Evolutionary conservation across 805 yeast species (phyloP).

Genomic region (Suhomyces pyralidae): DNA sequence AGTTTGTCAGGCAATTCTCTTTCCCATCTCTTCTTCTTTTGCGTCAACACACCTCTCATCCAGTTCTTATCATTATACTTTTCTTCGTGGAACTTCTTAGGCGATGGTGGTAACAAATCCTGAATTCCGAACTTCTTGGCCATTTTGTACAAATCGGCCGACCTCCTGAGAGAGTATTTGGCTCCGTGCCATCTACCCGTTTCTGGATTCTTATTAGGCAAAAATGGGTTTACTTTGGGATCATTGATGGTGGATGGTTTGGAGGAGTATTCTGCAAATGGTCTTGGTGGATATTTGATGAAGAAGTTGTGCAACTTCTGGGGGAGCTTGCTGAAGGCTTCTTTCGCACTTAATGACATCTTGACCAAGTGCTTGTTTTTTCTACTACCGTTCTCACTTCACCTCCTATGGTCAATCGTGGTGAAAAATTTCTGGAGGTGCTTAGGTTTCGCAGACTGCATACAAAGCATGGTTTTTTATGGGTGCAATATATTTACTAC

Average conservation of each 20-base stretch:
- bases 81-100: conserved; percentile 74
- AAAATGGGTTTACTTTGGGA: conserved; percentile 77
- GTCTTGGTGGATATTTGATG: conserved; percentile 79
- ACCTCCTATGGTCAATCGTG: not conserved
- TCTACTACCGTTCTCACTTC: not conserved
- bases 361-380: not conserved
- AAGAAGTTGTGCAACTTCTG: conserved; percentile 68
- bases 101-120: conserved; percentile 68
- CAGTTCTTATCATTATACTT: conserved; percentile 67
- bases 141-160: conserved; percentile 76
- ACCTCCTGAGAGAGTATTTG: conserved; percentile 73
- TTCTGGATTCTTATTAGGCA: conserved; percentile 79
- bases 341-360: conserved; percentile 32
- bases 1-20: conserved; percentile 58
- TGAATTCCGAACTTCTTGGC: conserved; percentile 80
- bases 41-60: conserved; percentile 72
- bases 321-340: conserved; percentile 64
- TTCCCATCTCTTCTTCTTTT: conserved; percentile 82
- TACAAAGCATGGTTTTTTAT: not conserved
- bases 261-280: conserved; percentile 62
- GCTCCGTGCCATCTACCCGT: conserved; percentile 79
- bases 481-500: not conserved
- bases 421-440: not conserved
- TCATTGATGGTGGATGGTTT: conserved; percentile 66
- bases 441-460: not conserved